phyloP scores from a whole-genome alignment of 1,139 yeast genomes.

The Blastobotrys malaysiensis region DNA sequence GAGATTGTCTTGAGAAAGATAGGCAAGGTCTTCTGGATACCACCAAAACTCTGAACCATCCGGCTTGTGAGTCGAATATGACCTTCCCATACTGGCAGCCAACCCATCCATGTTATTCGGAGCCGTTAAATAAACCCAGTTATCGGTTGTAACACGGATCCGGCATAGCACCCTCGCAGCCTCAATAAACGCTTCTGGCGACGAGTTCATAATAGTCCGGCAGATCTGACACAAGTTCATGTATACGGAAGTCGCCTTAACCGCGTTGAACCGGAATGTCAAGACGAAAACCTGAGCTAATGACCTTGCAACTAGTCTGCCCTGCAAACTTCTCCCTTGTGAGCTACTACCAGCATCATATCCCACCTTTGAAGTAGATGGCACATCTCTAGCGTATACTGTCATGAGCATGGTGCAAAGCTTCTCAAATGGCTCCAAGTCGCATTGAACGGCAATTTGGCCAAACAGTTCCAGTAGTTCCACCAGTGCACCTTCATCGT shows the following conservation, averaged over 20 bases:
- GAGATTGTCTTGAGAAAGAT: constrained; percentile 41
- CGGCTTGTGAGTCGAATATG: constrained; percentile 30
- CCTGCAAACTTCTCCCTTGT: background rate
- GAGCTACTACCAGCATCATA: background rate
- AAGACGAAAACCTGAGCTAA: constrained; percentile 36
- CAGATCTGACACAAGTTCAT: constrained; percentile 22
- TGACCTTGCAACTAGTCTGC: constrained; percentile 32
- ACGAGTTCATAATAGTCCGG: constrained; percentile 16
- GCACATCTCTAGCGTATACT: background rate
- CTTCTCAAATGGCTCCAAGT: constrained; percentile 7
- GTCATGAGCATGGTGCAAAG: constrained; percentile 5
- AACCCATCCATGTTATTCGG: constrained; percentile 66
- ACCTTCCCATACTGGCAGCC: constrained; percentile 53
- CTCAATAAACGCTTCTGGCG: constrained; percentile 38
- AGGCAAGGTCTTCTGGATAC: constrained; percentile 53
- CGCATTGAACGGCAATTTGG: constrained; percentile 9
- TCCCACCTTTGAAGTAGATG: background rate
- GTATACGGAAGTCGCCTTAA: constrained; percentile 32
- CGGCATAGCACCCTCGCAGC: constrained; percentile 52
- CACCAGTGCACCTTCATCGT: constrained; percentile 36
- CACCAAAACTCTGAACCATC: constrained; percentile 41
- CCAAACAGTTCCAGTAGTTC: constrained; percentile 30
- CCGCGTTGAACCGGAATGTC: constrained; percentile 25
- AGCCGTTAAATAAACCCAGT: constrained; percentile 44
- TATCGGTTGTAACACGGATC: constrained; percentile 47